phyloP scores from a whole-genome alignment of 1,139 yeast species.

The Blastobotrys serpentis region DNA sequence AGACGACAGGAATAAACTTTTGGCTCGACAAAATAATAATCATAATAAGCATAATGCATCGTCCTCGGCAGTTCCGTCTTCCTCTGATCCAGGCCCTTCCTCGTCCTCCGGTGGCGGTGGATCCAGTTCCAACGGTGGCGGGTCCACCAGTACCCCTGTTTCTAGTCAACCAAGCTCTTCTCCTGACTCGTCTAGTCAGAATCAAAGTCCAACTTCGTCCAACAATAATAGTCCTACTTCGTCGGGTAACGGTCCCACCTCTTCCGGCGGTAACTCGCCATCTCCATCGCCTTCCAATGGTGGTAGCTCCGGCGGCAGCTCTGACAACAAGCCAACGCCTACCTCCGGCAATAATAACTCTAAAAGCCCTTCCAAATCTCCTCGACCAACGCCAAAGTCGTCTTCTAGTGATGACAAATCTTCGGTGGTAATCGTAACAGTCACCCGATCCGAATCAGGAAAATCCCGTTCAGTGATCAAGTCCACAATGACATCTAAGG shows the following conservation, averaged over 20 bases:
- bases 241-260: background rate
- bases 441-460: slow-evolving; percentile 14
- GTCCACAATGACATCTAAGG: slow-evolving; percentile 14
- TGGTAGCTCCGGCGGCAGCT: background rate
- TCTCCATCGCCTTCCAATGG: slow-evolving; percentile 2
- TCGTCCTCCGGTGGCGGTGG: too few relatives aligned
- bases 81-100: too few relatives aligned
- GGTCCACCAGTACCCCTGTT: background rate
- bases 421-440: slow-evolving; percentile 14
- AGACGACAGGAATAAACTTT: background rate
- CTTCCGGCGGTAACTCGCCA: background rate
- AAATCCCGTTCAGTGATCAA: slow-evolving; percentile 8
- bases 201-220: background rate
- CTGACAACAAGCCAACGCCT: slow-evolving; percentile 3
- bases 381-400: slow-evolving; percentile 6
- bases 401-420: background rate
- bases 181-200: background rate
- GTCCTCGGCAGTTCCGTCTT: background rate
- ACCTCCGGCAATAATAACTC: background rate
- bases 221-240: background rate
- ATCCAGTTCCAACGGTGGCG: background rate
- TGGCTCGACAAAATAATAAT: slow-evolving; percentile 11
- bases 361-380: background rate
- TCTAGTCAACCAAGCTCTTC: background rate
- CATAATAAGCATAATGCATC: slow-evolving; percentile 10